Evolutionary conservation across 495 filamentous ascomycete species (phyloP).

Genomic region (Neohortaea acidophila): DNA sequence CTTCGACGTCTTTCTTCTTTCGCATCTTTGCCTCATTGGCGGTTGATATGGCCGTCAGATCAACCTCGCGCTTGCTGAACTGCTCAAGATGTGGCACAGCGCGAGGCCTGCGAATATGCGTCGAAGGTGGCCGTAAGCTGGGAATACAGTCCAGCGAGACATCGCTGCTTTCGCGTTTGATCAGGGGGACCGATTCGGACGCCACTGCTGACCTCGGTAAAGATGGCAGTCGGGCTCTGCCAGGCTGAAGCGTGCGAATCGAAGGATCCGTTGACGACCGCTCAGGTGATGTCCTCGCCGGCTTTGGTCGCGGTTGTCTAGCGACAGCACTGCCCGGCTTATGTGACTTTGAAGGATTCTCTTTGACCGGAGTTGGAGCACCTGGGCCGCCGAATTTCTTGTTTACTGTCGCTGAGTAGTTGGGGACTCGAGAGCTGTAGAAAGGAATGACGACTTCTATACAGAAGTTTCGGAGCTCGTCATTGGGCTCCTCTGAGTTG

Average conservation of each 20-base stretch:
- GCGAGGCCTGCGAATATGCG: conserved; percentile 34
- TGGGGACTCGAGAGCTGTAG: conserved; percentile 70
- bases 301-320: conserved; percentile 35
- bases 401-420: conserved; percentile 62
- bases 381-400: conserved; percentile 72
- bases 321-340: conserved; percentile 42
- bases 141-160: conserved; percentile 26
- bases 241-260: conserved; percentile 31
- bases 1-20: conserved; percentile 61
- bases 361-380: conserved; percentile 45
- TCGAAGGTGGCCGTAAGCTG: conserved; percentile 31
- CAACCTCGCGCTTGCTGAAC: conserved; percentile 53
- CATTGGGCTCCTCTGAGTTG: conserved; percentile 27
- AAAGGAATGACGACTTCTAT: conserved; percentile 88
- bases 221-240: conserved; percentile 29
- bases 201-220: conserved; percentile 59
- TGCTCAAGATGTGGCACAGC: conserved; percentile 34
- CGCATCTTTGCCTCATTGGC: conserved; percentile 49
- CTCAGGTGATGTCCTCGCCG: conserved; percentile 45
- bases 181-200: conserved; percentile 31
- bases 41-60: conserved; percentile 42
- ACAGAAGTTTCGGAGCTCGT: conserved; percentile 63
- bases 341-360: conserved; percentile 28
- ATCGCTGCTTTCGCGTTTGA: conserved; percentile 54
- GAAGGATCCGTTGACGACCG: conserved; percentile 59